Evolutionary conservation across 148 eudicot species (phyloP).

Genomic region (Vaccinium corymbosum): DNA sequence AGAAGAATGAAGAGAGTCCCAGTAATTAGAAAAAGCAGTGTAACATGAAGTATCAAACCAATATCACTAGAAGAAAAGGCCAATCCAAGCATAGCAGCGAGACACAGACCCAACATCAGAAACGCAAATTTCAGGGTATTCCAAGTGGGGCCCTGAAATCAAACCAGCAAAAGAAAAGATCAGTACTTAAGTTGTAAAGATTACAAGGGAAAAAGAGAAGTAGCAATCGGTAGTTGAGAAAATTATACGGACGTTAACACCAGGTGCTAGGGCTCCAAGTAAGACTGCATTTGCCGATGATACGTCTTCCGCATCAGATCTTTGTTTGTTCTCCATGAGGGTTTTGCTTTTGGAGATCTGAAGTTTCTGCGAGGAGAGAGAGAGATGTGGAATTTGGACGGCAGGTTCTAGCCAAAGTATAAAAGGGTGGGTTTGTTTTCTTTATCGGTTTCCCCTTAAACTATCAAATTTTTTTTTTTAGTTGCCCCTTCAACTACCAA

Average conservation of each 20-base stretch:
- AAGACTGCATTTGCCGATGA: conserved; percentile 79
- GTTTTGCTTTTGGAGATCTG: neutral
- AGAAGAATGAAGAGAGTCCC: conserved; percentile 78
- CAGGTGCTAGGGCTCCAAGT: conserved; percentile 83
- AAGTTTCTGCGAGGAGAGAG: neutral
- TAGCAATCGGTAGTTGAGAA: neutral
- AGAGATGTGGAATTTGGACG: neutral
- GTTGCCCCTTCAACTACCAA: too few species aligned
- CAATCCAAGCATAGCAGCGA: conserved; percentile 64
- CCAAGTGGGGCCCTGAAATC: conserved; percentile 80
- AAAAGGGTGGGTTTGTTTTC: too few species aligned
- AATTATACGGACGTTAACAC: conserved; percentile 65
- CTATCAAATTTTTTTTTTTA: too few species aligned
- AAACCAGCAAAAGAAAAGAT: conserved; percentile 26
- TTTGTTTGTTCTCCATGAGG: conserved; percentile 30
- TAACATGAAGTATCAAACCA: conserved; percentile 69
- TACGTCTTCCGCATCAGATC: conserved; percentile 27
- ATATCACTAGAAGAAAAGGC: conserved; percentile 75
- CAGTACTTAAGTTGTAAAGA: neutral
- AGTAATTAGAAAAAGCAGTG: conserved; percentile 61
- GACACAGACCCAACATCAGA: conserved; percentile 69
- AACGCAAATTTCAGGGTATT: conserved; percentile 69
- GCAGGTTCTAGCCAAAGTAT: too few species aligned
- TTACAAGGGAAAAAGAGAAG: neutral
- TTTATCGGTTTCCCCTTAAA: too few species aligned